Evolutionary conservation across 768 basidiomycete genomes (phyloP).

Genomic region (Collybia sordida): DNA sequence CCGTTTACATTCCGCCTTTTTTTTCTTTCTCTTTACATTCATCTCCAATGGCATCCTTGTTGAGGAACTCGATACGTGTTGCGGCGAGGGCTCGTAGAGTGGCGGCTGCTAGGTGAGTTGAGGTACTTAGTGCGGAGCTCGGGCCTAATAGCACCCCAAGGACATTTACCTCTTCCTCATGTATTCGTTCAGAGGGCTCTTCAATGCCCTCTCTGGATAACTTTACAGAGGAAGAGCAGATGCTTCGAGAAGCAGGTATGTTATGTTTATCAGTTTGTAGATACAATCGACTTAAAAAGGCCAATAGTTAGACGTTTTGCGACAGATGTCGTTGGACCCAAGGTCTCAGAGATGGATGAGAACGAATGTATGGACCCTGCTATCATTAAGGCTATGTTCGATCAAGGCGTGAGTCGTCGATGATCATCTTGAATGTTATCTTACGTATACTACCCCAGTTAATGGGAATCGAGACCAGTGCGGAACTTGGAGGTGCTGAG

Average conservation of each 20-base stretch:
- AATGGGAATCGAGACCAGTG: conserved; percentile 95
- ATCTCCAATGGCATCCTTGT: conserved; percentile 12
- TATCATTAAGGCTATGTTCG: conserved; percentile 86
- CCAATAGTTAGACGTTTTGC: conserved; percentile 84
- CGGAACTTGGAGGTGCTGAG: conserved; percentile 83
- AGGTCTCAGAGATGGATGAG: conserved; percentile 98
- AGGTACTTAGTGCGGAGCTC: not conserved
- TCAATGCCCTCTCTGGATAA: conserved; percentile 64
- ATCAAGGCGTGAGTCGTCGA: conserved; percentile 76
- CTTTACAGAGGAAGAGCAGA: conserved; percentile 92
- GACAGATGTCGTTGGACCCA: conserved; percentile 84
- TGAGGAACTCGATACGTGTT: conserved; percentile 14
- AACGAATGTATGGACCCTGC: conserved; percentile 90
- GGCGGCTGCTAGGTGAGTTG: conserved; percentile 6
- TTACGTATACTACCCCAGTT: conserved; percentile 47
- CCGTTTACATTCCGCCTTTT: too few species aligned
- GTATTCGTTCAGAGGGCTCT: conserved; percentile 22
- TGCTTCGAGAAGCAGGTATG: conserved; percentile 89
- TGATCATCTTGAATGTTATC: not conserved
- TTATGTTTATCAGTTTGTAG: conserved; percentile 2
- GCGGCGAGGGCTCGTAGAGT: conserved; percentile 6
- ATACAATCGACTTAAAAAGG: conserved; percentile 2
- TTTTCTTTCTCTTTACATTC: not conserved
- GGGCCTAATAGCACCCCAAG: conserved; percentile 16
- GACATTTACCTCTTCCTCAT: conserved; percentile 36